Evolutionary conservation across 106 monocot genomes (phyloP).

Genomic region (Phalaenopsis aphrodite): DNA sequence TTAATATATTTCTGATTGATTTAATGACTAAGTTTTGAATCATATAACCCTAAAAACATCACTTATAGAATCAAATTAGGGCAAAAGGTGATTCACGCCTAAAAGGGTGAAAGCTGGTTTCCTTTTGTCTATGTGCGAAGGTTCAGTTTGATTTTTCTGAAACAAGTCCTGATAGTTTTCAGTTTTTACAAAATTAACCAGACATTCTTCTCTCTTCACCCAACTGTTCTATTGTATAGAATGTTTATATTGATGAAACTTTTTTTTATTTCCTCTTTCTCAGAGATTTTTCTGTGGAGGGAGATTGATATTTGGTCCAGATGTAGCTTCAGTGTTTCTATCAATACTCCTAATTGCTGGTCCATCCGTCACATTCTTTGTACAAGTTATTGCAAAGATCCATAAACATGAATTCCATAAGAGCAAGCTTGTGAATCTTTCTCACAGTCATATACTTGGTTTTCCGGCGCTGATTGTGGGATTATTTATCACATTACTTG

Average conservation of each 20-base stretch:
- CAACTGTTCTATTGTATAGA: background rate
- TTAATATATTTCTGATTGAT: background rate
- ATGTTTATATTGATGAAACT: background rate
- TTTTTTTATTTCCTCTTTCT: conserved; percentile 8
- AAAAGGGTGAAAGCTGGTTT: background rate
- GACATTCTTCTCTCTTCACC: too few species aligned
- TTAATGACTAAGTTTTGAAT: background rate
- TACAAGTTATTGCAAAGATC: conserved; percentile 56
- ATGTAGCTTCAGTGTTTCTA: conserved; percentile 64
- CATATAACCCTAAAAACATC: background rate
- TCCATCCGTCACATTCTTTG: conserved; percentile 52
- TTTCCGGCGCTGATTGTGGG: conserved; percentile 43
- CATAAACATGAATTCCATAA: background rate
- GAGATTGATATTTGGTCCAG: conserved; percentile 93
- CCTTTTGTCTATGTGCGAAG: too few species aligned
- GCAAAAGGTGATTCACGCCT: background rate
- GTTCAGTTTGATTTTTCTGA: too few species aligned
- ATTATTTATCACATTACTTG: conserved; percentile 32
- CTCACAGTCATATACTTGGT: conserved; percentile 36
- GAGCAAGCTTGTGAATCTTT: background rate
- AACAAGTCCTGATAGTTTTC: too few species aligned
- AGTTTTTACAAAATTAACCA: too few species aligned
- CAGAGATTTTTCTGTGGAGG: conserved; percentile 92
- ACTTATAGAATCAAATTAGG: background rate
- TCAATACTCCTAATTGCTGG: conserved; percentile 56